Evolutionary conservation across 306 rosid genomes (phyloP), one percentile per base, ranked within the genome.

Genomic region (Quercus engelmannii): DNA sequence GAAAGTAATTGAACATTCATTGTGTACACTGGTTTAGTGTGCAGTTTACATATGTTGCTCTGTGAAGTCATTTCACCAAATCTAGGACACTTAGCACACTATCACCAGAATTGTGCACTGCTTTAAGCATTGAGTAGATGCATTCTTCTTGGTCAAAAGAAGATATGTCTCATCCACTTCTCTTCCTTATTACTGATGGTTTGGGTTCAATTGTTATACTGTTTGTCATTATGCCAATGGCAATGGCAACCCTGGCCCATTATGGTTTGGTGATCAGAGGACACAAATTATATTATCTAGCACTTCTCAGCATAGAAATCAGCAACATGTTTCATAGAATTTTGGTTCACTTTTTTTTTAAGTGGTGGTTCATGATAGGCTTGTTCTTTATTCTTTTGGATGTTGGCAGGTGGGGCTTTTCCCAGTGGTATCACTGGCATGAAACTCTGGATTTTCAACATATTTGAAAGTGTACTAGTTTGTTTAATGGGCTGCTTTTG

Each of bases 401-500:
- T 74, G 67, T 54, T 76, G 35, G 23, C 38, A 52, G 76, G 25
- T 77, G 15, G 62, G 26, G 23, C 78, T 79, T 78, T 21, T 78
- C 31, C 49, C 8, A 25, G 76, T 74, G 76, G 73, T 55, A 30
- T 78, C 59, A 61, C 4, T 58, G 78, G 80, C 61, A 84, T 76
- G 85, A 73, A 67, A 15, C 30, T 14, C 18, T 19, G 14, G 35
- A 19, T 63, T 77, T 54, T 31, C 43, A 23, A 77, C 82, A 80
- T 81, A 65, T 25, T 80, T 55, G 74, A n/a, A 28, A 79, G 80
- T 56, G 69, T 80, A 86, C 38, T 62, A 71, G 80, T 87, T 63
- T 72, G 46, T 73, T 78, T 65, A 67, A 95, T 95, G 99, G 99
- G 99, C 73, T 91, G 99, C 83, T 64, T 0, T 84, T 46, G 6